Base-by-base conservation (phyloP, 768 basidiomycete genomes). In the Ramaria rubella region DNA sequence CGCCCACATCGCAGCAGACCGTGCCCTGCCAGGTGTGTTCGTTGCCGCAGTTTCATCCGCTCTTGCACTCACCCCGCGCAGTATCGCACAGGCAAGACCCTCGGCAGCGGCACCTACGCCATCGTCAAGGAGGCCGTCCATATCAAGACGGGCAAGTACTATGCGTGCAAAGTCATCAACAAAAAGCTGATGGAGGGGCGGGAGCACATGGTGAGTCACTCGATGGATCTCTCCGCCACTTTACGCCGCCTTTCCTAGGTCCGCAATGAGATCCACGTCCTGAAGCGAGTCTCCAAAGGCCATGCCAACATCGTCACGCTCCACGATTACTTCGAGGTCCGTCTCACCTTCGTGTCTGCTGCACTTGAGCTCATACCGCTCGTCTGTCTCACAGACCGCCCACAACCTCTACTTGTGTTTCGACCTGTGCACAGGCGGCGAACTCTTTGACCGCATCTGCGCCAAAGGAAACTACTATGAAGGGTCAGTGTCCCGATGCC, bases 111-210 rank as follows among this genome's bases (percentile, higher is more conserved):
- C 48, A 96, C 94, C 42, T 97, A 96, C 66, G 91, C 91, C 59
- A 91, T 94, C 69, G 91, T 93, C 48, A 93, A 92, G 72, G 93
- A 96, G 75, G 94, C 94, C 44, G 89, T 94, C 24, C 92, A 95
- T 66, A 86, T 95, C 75, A 85, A 87, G 74, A 92, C 93, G 1
- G 83, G 84, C 21, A 81, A 96, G 70, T 95, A 94, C 74, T 98
- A 87, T 77, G 96, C 95, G 21, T 97, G 94, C 81, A 99, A 99
- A 72, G 96, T 98, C 65, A 94, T 97, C 74, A 97, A 95, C 83
- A 98, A 98, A 80, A 93, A 94, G 67, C 82, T 96, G 58, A 96
- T 96, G 94, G 90, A 95, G 68, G 95, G 95, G 4, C 79, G 95
- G 61, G 95, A 98, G 73, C 85, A 94, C 69, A 98, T 99, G 95